These are phyloP conservation scores for Zarea fungicola DNA, from an alignment of 2,329 filamentous ascomycete species.

Conservation along the genomic window DNA sequence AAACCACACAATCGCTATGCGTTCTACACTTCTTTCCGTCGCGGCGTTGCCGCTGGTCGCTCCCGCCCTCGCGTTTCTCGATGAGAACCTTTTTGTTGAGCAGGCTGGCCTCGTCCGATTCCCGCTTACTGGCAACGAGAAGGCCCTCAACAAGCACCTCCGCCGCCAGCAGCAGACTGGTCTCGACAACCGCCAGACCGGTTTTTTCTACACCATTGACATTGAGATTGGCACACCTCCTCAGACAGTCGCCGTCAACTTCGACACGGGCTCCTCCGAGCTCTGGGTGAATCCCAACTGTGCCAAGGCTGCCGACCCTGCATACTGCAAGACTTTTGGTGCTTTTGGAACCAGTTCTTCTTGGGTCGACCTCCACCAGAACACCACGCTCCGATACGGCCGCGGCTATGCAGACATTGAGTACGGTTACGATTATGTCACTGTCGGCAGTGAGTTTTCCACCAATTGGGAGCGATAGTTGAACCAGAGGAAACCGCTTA, in stretches of 20 bases:
- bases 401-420: slow-evolving; percentile 27
- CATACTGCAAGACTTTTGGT: slow-evolving; percentile 25
- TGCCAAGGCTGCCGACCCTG: slow-evolving; percentile 23
- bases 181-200: slow-evolving; percentile 22
- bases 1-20: slow-evolving; percentile 21
- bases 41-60: slow-evolving; percentile 25
- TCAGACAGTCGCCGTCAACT: slow-evolving; percentile 33
- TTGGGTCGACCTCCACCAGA: slow-evolving; percentile 22
- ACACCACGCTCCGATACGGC: slow-evolving; percentile 26
- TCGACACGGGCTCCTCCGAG: slow-evolving; percentile 38
- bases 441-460: slow-evolving; percentile 27
- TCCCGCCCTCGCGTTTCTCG: slow-evolving; percentile 17
- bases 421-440: slow-evolving; percentile 30
- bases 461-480: neutral
- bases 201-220: slow-evolving; percentile 35
- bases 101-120: slow-evolving; percentile 24
- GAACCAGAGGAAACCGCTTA: neutral
- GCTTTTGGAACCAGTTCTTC: slow-evolving; percentile 28
- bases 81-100: slow-evolving; percentile 18
- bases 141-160: slow-evolving; percentile 24
- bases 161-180: slow-evolving; percentile 26
- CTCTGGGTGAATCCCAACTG: slow-evolving; percentile 40
- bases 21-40: slow-evolving; percentile 26
- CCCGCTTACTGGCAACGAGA: slow-evolving; percentile 23
- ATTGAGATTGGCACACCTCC: slow-evolving; percentile 33